Evolutionary conservation across 2,329 filamentous ascomycete genomes (phyloP).

Genomic region (Simplicillium aogashimaense): DNA sequence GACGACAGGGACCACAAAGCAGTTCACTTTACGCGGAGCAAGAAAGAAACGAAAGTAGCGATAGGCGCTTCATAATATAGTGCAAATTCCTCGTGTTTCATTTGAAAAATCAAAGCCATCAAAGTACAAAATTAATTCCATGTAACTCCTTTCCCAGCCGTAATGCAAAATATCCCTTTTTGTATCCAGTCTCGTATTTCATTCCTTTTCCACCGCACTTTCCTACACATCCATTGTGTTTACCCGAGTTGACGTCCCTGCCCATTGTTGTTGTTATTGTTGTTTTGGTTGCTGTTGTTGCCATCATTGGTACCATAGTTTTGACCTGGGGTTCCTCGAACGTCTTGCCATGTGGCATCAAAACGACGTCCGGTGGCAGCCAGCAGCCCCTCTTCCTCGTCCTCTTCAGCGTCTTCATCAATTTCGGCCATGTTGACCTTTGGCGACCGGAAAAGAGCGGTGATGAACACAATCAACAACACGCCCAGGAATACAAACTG

Average conservation of each 20-base stretch:
- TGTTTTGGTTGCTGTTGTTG: not conserved
- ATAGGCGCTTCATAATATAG: not conserved
- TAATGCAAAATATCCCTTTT: too few species aligned
- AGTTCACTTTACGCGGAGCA: constrained; percentile 40
- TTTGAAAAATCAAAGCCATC: too few species aligned
- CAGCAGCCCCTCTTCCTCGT: constrained; percentile 87
- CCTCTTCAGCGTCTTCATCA: constrained; percentile 82
- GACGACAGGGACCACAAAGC: constrained; percentile 64
- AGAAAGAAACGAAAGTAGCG: not conserved
- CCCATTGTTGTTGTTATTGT: not conserved
- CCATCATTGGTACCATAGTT: constrained; percentile 7
- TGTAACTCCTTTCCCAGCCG: too few species aligned
- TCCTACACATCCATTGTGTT: too few species aligned
- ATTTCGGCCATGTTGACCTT: constrained; percentile 65
- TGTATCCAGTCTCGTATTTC: too few species aligned
- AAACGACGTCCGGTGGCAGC: constrained; percentile 75
- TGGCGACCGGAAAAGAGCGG: constrained; percentile 71
- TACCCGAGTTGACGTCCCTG: too few species aligned
- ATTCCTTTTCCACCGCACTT: too few species aligned
- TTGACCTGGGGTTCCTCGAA: constrained; percentile 45
- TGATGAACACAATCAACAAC: constrained; percentile 73
- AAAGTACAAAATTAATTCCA: too few species aligned
- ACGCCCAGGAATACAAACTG: constrained; percentile 85
- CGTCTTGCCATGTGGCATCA: constrained; percentile 81
- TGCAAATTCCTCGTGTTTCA: not conserved